Evolutionary conservation across 2,329 filamentous ascomycete genomes (phyloP).

Genomic region (Aquanectria penicillioides): DNA sequence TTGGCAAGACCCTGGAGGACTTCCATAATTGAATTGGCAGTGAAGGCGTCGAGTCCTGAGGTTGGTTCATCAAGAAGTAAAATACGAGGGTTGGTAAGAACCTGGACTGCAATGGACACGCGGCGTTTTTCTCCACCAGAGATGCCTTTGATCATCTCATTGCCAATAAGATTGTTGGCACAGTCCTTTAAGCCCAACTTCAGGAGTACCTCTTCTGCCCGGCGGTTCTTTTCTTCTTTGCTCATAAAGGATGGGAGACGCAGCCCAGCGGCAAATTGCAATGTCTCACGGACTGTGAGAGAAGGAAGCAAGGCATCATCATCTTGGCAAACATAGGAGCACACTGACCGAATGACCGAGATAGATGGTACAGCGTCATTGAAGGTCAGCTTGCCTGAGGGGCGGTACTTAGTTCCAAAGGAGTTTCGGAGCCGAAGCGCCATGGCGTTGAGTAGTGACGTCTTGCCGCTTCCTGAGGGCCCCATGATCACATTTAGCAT

Average conservation of each 20-base stretch:
- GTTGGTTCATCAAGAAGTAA: constrained; percentile 81
- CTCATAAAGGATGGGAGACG: constrained; percentile 77
- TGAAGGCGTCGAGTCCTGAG: constrained; percentile 81
- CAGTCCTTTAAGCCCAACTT: constrained; percentile 84
- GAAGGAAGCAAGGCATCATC: constrained; percentile 80
- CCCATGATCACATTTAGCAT: constrained; percentile 83
- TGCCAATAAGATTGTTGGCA: constrained; percentile 78
- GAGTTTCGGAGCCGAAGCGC: constrained; percentile 72
- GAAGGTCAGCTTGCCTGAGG: constrained; percentile 72
- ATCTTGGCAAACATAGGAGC: constrained; percentile 82
- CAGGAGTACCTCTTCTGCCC: constrained; percentile 76
- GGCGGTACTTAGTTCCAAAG: constrained; percentile 68
- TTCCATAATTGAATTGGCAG: constrained; percentile 79
- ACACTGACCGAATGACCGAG: constrained; percentile 75
- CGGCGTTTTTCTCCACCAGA: constrained; percentile 83
- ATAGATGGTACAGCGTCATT: constrained; percentile 75
- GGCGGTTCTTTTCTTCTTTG: constrained; percentile 70
- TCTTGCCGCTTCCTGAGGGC: constrained; percentile 81
- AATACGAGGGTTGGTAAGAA: constrained; percentile 78
- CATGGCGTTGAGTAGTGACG: constrained; percentile 78
- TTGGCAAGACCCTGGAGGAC: constrained; percentile 75
- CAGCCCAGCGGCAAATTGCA: constrained; percentile 76
- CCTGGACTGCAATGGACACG: constrained; percentile 81
- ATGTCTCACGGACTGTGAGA: constrained; percentile 79
- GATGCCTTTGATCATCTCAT: constrained; percentile 78